Percentiles rank a stretch among this genome's conserved stretches.
Evolutionary conservation across 31 red algal genomes (phyloP).

Genomic region (Pterothamnion heteromorphum): DNA sequence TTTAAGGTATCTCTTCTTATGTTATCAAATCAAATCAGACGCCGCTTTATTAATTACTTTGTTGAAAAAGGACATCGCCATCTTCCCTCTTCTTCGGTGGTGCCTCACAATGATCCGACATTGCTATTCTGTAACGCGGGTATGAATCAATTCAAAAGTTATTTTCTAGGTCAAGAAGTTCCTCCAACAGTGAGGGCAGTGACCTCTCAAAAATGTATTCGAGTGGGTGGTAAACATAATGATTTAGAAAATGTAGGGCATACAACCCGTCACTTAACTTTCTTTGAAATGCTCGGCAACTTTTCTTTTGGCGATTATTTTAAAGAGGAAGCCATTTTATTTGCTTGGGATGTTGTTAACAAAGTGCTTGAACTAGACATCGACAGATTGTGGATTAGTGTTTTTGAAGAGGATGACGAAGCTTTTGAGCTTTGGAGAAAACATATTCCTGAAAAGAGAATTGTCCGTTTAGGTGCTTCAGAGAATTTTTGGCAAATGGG

Average conservation of each 20-base stretch:
- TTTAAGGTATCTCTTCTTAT: no score
- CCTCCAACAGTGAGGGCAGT: slow-evolving; percentile 46
- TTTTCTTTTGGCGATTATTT: slow-evolving; percentile 99
- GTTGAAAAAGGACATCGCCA: slow-evolving; percentile 48
- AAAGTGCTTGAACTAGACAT: slow-evolving; percentile 78
- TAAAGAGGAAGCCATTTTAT: slow-evolving; percentile 82
- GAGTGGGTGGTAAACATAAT: slow-evolving; percentile 58
- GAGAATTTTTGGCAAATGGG: slow-evolving; percentile 97
- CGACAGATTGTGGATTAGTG: slow-evolving; percentile 65
- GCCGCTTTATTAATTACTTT: slow-evolving; percentile 79
- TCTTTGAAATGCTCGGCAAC: slow-evolving; percentile 99
- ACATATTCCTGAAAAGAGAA: slow-evolving; percentile 58
- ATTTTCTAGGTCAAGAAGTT: slow-evolving; percentile 66
- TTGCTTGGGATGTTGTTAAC: slow-evolving; percentile 83
- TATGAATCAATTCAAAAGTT: slow-evolving; percentile 94
- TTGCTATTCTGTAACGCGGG: slow-evolving; percentile 95
- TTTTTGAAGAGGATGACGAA: slow-evolving; percentile 81
- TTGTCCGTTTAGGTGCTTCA: slow-evolving; percentile 63
- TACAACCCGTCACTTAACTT: slow-evolving; percentile 88
- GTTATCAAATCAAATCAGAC: slow-evolving; percentile 71
- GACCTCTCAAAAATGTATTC: slow-evolving; percentile 87
- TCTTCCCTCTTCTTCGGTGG: slow-evolving; percentile 62
- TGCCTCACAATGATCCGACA: slow-evolving; percentile 87
- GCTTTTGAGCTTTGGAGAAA: slow-evolving; percentile 78
- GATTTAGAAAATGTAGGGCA: slow-evolving; percentile 96